Percentiles rank a stretch among this genome's conserved stretches.
Evolutionary conservation across 2,329 filamentous ascomycete genomes (phyloP).

Genomic region (Aspergillus fructus): DNA sequence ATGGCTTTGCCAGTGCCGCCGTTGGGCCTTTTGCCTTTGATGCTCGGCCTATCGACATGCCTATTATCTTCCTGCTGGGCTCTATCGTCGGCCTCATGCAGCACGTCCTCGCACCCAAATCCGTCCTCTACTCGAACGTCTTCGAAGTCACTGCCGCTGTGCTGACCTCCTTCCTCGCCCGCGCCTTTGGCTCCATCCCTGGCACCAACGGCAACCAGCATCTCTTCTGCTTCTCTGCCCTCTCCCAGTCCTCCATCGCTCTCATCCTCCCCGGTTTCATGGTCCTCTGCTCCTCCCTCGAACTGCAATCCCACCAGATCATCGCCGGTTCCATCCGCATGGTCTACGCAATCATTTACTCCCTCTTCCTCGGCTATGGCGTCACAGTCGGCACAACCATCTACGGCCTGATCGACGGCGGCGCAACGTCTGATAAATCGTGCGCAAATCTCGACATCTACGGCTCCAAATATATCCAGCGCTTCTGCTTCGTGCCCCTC

Average conservation of each 20-base stretch:
- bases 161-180: slow-evolving; percentile 67
- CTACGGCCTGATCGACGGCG: slow-evolving; percentile 61
- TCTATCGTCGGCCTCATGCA: slow-evolving; percentile 74
- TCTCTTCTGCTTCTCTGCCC: slow-evolving; percentile 70
- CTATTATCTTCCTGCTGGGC: slow-evolving; percentile 74
- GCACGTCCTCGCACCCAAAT: slow-evolving; percentile 71
- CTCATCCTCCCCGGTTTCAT: slow-evolving; percentile 71
- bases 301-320: slow-evolving; percentile 68
- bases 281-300: slow-evolving; percentile 61
- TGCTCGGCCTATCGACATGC: slow-evolving; percentile 75
- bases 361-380: slow-evolving; percentile 70
- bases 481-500: slow-evolving; percentile 71
- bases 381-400: slow-evolving; percentile 67
- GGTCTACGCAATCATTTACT: slow-evolving; percentile 74
- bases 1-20: slow-evolving; percentile 71
- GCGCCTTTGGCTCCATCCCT: slow-evolving; percentile 67
- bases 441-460: slow-evolving; percentile 51
- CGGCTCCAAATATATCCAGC: slow-evolving; percentile 47
- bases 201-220: slow-evolving; percentile 35
- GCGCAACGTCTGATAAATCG: slow-evolving; percentile 51
- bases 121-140: slow-evolving; percentile 66
- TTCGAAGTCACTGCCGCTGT: slow-evolving; percentile 67
- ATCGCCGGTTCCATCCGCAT: slow-evolving; percentile 72
- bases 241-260: slow-evolving; percentile 71
- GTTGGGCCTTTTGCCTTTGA: slow-evolving; percentile 82